A percentile compares a stretch with the other conserved stretches of the same genome.
Conservation (phyloP, 2,329 filamentous ascomycete species). For the Penicillium sp. region DNA sequence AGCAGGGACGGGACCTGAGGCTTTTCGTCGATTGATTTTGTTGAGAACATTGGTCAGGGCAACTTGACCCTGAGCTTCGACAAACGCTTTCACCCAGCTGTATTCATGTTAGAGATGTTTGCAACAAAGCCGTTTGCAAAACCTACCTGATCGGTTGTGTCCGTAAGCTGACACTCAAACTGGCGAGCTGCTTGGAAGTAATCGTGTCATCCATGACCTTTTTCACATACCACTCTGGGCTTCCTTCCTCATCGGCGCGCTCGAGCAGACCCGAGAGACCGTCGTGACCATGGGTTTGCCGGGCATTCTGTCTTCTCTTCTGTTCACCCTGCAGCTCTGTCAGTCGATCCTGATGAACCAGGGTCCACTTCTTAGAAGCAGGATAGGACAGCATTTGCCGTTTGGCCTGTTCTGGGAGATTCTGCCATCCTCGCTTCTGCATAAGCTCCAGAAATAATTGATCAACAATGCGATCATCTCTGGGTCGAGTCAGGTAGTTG, state of each 20-base stretch:
- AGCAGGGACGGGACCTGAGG: conserved; percentile 66
- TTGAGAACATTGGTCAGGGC: conserved; percentile 89
- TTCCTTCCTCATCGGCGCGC: conserved; percentile 88
- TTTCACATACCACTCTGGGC: conserved; percentile 96
- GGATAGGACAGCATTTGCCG: conserved; percentile 97
- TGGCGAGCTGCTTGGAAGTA: conserved; percentile 85
- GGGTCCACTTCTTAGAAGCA: conserved; percentile 92
- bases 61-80: conserved; percentile 95
- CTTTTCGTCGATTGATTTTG: conserved; percentile 88
- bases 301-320: conserved; percentile 74
- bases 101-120: conserved; percentile 12
- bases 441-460: conserved; percentile 90
- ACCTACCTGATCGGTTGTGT: conserved; percentile 81
- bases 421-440: conserved; percentile 97
- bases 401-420: conserved; percentile 88
- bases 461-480: conserved; percentile 72
- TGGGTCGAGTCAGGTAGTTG: conserved; percentile 43
- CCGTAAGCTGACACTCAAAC: conserved; percentile 87
- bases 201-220: conserved; percentile 96
- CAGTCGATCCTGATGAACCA: conserved; percentile 91
- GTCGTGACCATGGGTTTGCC: conserved; percentile 65
- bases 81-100: conserved; percentile 90
- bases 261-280: conserved; percentile 65
- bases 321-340: conserved; percentile 94
- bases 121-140: neutral